These are phyloP conservation scores for Crithidia brevicula DNA, from an alignment of 208 protist genomes.

Conservation along the genomic window DNA sequence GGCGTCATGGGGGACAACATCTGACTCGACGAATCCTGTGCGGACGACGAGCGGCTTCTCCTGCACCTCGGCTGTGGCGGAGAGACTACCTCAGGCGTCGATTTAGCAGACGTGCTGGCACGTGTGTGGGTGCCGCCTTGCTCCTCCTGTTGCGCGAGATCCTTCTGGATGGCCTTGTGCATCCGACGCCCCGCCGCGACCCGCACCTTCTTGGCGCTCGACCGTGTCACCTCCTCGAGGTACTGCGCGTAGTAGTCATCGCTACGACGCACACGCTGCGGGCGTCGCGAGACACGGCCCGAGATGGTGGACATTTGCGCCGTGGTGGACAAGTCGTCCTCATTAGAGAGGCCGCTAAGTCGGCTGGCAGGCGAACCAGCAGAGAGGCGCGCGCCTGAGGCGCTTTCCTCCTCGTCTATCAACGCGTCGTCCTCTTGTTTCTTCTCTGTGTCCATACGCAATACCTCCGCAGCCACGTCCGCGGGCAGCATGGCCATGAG, in stretches of 20 bases:
- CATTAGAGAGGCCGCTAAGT: slow-evolving; percentile 19
- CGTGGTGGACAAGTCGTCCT: slow-evolving; percentile 7
- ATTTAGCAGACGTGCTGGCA: not conserved
- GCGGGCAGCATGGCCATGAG: slow-evolving; percentile 53
- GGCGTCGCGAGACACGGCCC: slow-evolving; percentile 43
- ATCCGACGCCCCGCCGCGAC: slow-evolving; percentile 24
- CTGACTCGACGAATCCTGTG: not conserved
- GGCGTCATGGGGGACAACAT: slow-evolving; percentile 4
- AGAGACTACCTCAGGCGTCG: too few species aligned
- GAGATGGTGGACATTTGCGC: slow-evolving; percentile 43
- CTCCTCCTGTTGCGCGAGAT: not conserved
- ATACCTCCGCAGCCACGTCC: slow-evolving; percentile 38
- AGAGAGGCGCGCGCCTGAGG: slow-evolving; percentile 9
- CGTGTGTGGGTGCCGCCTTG: too few species aligned
- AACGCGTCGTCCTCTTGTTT: slow-evolving; percentile 4
- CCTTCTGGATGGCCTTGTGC: slow-evolving; percentile 19
- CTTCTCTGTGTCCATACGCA: slow-evolving; percentile 10
- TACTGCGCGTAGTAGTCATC: slow-evolving; percentile 51
- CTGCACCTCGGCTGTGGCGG: too few species aligned
- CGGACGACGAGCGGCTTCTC: not conserved
- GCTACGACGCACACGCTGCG: slow-evolving; percentile 35
- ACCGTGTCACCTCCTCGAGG: slow-evolving; percentile 35
- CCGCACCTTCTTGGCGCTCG: slow-evolving; percentile 33
- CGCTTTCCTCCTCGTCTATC: slow-evolving; percentile 2
- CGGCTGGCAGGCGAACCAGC: slow-evolving; percentile 12